Evolutionary conservation across 73 alveolate species (phyloP).

Genomic region (Tetrahymena malaccensis): DNA sequence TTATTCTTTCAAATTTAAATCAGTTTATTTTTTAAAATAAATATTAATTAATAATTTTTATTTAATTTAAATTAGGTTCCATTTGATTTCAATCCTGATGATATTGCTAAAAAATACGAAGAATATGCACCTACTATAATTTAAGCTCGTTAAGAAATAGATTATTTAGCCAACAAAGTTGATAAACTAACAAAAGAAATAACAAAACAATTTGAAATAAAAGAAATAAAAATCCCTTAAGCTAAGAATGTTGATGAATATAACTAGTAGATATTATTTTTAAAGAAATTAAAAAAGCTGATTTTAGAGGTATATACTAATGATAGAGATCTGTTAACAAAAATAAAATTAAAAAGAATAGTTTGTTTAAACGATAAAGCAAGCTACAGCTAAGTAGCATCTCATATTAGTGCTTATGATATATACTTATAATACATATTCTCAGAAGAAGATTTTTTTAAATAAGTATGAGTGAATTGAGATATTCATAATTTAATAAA

Average conservation of each 20-base stretch:
- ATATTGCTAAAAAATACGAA: background rate
- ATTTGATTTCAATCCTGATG: conserved; percentile 13
- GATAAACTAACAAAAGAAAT: background rate
- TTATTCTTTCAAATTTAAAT: too few species aligned
- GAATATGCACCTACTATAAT: background rate
- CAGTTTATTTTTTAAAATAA: too few species aligned
- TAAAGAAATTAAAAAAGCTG: background rate
- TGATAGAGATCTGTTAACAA: background rate
- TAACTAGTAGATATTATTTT: background rate
- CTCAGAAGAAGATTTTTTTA: background rate
- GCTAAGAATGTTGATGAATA: background rate
- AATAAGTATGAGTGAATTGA: background rate
- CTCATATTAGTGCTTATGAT: background rate
- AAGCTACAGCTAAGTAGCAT: background rate
- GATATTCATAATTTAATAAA: background rate
- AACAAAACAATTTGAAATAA: background rate
- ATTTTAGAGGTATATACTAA: background rate
- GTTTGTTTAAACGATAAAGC: background rate
- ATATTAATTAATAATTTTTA: background rate
- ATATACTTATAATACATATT: background rate
- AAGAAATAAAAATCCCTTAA: background rate
- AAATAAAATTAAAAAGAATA: background rate
- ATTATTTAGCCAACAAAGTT: background rate
- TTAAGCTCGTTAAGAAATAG: background rate
- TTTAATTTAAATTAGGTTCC: background rate